phyloP scores from a whole-genome alignment of 768 basidiomycete genomes.

The Chlorophyllum brunneum region DNA sequence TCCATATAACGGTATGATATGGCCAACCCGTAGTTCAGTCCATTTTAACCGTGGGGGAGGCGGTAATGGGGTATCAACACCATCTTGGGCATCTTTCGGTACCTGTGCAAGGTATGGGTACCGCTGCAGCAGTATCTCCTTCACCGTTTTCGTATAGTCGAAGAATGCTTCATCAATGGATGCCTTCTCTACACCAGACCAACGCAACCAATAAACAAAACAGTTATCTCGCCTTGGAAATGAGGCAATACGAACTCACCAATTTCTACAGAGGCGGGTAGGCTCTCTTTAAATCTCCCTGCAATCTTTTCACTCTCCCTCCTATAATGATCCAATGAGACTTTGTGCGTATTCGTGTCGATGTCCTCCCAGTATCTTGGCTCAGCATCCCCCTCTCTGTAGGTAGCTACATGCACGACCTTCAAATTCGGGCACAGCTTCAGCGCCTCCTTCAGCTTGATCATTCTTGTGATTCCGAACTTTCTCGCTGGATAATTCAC shows the following conservation, averaged over 20 bases:
- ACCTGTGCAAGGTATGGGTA: constrained; percentile 75
- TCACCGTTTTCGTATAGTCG: constrained; percentile 82
- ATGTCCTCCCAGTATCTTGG: constrained; percentile 92
- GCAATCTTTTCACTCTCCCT: constrained; percentile 88
- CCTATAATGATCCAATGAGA: constrained; percentile 91
- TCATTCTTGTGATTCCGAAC: constrained; percentile 92
- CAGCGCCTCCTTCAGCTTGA: constrained; percentile 75
- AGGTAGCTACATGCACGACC: constrained; percentile 93
- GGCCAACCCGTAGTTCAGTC: constrained; percentile 44
- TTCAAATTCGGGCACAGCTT: constrained; percentile 81
- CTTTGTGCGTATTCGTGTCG: constrained; percentile 90
- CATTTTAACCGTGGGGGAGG: constrained; percentile 63
- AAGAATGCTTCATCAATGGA: constrained; percentile 98
- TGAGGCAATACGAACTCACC: constrained; percentile 39
- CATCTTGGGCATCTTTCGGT: constrained; percentile 64
- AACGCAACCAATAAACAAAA: background rate
- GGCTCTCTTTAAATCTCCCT: constrained; percentile 71
- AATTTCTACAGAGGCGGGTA: constrained; percentile 71
- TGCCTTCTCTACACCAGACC: constrained; percentile 72
- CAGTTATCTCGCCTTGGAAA: too few relatives aligned
- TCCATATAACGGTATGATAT: constrained; percentile 54
- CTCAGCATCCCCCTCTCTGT: constrained; percentile 80
- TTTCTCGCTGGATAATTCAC: constrained; percentile 94
- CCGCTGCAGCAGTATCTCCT: constrained; percentile 64
- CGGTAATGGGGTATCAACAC: constrained; percentile 75